These are phyloP conservation scores for Ilyonectria robusta DNA, from an alignment of 2,329 filamentous ascomycete species.

Conservation along the genomic window DNA sequence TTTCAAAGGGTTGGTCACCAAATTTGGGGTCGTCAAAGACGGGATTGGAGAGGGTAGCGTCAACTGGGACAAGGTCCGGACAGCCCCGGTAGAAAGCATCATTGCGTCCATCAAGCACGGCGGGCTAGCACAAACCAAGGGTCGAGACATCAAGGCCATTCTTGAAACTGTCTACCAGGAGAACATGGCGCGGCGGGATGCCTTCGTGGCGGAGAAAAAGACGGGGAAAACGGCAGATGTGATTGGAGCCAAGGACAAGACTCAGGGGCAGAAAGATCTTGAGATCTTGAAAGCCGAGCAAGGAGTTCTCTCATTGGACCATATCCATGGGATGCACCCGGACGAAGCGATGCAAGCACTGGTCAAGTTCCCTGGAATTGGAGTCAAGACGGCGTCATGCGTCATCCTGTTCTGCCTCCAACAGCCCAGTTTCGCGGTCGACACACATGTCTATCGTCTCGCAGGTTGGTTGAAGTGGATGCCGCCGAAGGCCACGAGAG, in stretches of 20 bases:
- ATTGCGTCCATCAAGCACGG: constrained; percentile 72
- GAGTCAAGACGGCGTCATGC: constrained; percentile 48
- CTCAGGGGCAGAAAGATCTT: constrained; percentile 46
- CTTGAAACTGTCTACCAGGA: constrained; percentile 46
- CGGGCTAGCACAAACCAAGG: constrained; percentile 45
- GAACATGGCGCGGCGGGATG: constrained; percentile 41
- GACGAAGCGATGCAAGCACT: constrained; percentile 48
- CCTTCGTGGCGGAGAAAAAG: constrained; percentile 43
- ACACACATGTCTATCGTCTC: constrained; percentile 47
- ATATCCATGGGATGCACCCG: constrained; percentile 47
- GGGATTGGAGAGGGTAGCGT: constrained; percentile 47
- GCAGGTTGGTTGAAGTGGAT: constrained; percentile 47
- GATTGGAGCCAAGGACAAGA: constrained; percentile 40
- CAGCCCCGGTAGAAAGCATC: constrained; percentile 62
- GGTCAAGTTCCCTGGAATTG: constrained; percentile 47
- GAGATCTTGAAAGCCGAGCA: constrained; percentile 47
- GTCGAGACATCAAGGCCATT: constrained; percentile 47
- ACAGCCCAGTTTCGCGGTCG: constrained; percentile 48
- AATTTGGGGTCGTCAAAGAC: constrained; percentile 42
- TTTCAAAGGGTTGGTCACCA: constrained; percentile 44
- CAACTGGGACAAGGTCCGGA: constrained; percentile 46
- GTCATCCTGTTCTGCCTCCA: constrained; percentile 48
- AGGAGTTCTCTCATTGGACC: constrained; percentile 44
- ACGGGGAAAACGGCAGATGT: constrained; percentile 32
- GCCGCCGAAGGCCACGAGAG: constrained; percentile 44